Evolutionary conservation across 257 asterid species (phyloP), one percentile per base, ranked within the genome.

Genomic region (Parsonsia alboflavescens): DNA sequence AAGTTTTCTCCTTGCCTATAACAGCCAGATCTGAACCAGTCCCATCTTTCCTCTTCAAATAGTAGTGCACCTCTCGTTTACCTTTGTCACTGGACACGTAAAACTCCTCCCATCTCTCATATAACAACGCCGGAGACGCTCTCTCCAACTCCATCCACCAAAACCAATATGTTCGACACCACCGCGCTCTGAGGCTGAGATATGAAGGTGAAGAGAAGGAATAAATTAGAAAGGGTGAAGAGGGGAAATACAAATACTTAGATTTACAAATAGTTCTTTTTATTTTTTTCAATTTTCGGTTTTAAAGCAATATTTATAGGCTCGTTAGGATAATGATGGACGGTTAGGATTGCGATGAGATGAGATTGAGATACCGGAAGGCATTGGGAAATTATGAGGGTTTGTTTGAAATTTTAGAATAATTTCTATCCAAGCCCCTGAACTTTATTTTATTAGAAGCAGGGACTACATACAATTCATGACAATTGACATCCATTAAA

Each of bases 21-120:
- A 91, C 90, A 13, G 85, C 96, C 85, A 91, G 89, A 91, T 93
- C 96, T 80, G 85, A 74, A 59, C 75, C 87, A 22, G 75, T 82
- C 67, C 89, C 92, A 74, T 88, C 70, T 45, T 48, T 84, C 71
- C 89, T 87, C 75, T 85, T 82, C 77, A 93, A 84, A 79, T 84
- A 89, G 77, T 91, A 93, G 52, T 70, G 87, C 42, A 89, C 90
- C 85, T 85, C 90, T 59, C 89, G 83, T 81, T 82, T 87, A 58
- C 91, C 96, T 67, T 84, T 84, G 54, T 85, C 91, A 72, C 71
- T 70, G 8, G 90, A 84, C 36, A 73, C 90, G 59, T 78, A 67
- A 57, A 82, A 85, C 88, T 91, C 97, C 74, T 88, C 85, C 93
- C 91, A 93, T 6, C 82, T 87, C 26, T 81, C 89, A 50, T 89